Percentiles rank a stretch among this genome's conserved stretches.
These are phyloP conservation scores for Phaseolus lunatus DNA, from an alignment of 306 rosid genomes.

Conservation along the genomic window DNA sequence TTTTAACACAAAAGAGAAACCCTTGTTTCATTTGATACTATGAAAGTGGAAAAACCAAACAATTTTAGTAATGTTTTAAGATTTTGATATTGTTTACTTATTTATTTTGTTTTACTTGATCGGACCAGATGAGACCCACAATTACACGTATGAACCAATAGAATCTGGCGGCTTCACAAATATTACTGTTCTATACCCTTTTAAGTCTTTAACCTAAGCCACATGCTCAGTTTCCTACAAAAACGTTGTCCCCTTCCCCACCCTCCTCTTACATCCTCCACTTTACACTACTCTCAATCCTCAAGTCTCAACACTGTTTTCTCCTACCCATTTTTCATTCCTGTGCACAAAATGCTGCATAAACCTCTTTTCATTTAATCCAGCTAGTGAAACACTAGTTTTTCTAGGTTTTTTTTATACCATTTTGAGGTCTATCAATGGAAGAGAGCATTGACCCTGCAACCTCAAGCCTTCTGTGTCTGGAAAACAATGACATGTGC, in stretches of 20 bases:
- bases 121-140: background rate
- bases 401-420: slow-evolving; percentile 1
- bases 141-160: background rate
- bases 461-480: slow-evolving; percentile 56
- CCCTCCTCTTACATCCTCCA: background rate
- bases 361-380: slow-evolving; percentile 36
- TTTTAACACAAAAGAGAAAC: background rate
- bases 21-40: background rate
- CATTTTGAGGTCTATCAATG: slow-evolving; percentile 55
- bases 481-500: slow-evolving; percentile 52
- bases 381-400: slow-evolving; percentile 9
- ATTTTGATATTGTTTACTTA: background rate
- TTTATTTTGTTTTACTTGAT: background rate
- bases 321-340: slow-evolving; percentile 19
- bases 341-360: background rate
- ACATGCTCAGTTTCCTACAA: slow-evolving; percentile 49
- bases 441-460: slow-evolving; percentile 56
- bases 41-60: background rate
- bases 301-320: background rate
- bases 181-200: background rate
- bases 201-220: slow-evolving; percentile 48
- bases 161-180: background rate
- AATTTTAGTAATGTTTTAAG: background rate
- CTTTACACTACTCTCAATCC: background rate
- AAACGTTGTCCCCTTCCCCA: slow-evolving; percentile 44